Evolutionary conservation across 23 red algal genomes (phyloP).

Genomic region (Chondrus crispus): DNA sequence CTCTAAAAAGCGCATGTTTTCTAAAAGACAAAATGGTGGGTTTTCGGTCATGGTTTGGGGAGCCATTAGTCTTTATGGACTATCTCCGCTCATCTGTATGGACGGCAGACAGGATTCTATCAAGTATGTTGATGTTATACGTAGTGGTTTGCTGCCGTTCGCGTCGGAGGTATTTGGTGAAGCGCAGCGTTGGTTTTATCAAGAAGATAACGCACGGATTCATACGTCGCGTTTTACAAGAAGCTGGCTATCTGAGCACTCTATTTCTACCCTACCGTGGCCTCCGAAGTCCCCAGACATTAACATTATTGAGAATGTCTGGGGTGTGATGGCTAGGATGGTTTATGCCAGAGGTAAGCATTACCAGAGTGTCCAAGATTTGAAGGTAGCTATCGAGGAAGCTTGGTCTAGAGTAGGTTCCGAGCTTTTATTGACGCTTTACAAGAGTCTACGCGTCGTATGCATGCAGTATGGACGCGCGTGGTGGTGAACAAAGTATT

Average conservation of each 20-base stretch:
- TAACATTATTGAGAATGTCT: slow-evolving; percentile 1
- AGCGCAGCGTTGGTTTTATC: neutral
- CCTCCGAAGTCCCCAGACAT: neutral
- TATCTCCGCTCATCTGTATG: neutral
- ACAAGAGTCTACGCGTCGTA: too few relatives aligned
- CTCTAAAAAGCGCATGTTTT: neutral
- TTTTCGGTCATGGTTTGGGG: neutral
- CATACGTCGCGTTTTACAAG: neutral
- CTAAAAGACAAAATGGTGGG: neutral
- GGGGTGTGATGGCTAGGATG: neutral
- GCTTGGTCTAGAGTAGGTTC: too few relatives aligned
- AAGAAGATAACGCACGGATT: neutral
- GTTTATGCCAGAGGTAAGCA: neutral
- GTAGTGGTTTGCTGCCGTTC: neutral
- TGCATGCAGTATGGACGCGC: too few relatives aligned
- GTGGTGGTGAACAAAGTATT: too few relatives aligned
- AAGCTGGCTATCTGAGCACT: neutral
- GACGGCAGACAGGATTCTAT: neutral
- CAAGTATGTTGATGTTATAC: neutral
- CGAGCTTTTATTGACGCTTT: too few relatives aligned
- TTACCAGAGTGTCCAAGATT: neutral
- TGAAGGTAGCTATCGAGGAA: neutral
- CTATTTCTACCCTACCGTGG: neutral
- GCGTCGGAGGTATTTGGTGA: neutral
- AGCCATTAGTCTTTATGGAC: neutral